These are phyloP conservation scores for Microbotryum silenes-acaulis DNA, from an alignment of 1,284 basidiomycete genomes.

Conservation along the genomic window DNA sequence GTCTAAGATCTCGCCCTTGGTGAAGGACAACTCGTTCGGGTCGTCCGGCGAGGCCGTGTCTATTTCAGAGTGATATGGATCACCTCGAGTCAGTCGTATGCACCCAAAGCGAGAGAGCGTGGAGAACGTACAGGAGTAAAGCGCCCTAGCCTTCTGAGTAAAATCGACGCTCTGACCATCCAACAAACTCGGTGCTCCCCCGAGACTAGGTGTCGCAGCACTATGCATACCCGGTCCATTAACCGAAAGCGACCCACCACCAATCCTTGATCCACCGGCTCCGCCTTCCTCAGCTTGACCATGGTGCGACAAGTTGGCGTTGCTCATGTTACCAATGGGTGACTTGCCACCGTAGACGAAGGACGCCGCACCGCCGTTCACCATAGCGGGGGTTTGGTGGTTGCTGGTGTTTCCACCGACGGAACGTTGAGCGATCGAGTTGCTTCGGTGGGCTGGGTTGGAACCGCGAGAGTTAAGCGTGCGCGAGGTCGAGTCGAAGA, in stretches of 20 bases:
- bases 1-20: constrained; percentile 87
- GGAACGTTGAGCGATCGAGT: constrained; percentile 1
- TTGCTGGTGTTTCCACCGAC: too few relatives aligned
- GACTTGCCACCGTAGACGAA: too few relatives aligned
- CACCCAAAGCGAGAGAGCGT: background rate
- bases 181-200: constrained; percentile 8
- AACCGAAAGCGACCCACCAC: too few relatives aligned
- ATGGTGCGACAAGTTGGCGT: too few relatives aligned
- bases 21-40: constrained; percentile 90
- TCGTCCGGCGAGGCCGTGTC: constrained; percentile 89
- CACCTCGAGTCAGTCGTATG: background rate
- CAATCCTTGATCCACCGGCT: background rate
- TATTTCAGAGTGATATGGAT: constrained; percentile 41
- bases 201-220: background rate
- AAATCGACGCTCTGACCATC: constrained; percentile 13
- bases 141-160: constrained; percentile 68
- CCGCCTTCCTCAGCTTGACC: too few relatives aligned
- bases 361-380: too few relatives aligned
- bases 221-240: background rate
- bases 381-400: too few relatives aligned
- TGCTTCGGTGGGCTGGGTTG: background rate
- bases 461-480: constrained; percentile 1
- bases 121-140: constrained; percentile 66
- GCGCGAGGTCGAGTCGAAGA: constrained; percentile 74
- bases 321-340: too few relatives aligned